Evolutionary conservation across 768 basidiomycete genomes (phyloP), one percentile per base, ranked within the genome.

Genomic region (Lentinula aciculospora): DNA sequence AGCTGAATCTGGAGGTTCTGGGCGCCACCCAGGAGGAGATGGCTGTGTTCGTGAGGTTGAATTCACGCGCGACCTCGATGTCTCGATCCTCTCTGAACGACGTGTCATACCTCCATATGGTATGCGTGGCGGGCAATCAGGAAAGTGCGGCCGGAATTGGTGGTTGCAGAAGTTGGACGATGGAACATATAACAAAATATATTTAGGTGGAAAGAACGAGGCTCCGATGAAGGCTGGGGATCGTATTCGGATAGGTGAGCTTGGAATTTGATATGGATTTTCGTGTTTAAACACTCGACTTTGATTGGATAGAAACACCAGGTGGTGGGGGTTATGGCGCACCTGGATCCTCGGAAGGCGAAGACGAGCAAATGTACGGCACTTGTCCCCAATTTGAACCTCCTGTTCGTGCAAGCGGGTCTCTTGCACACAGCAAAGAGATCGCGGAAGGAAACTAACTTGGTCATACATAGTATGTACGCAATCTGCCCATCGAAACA

Each of bases 91-190:
- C 34, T 37, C 47, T 21, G 36, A 58, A 19, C 47, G 57, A n/a
- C 46, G 57, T 4, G 57, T 50, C 15, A 36, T 36, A 13, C 32
- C 32, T 21, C 57, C 57, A 3, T 58, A 50, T 48, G 57, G 57
- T 9, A 34, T 58, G 31, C n/a, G 50, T 8, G 57, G 57, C 25
- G 57, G 57, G 13, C 15, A 31, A 25, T 19, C 34, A 4, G 57
- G 46, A 3, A 29, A 37, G 46, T 21, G 34, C 21, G 56, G 56
- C 5, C n/a, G 32, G 15, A 58, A 32, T 15, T 31, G 6, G 7
- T 29, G 32, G 27, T 17, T 40, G 36, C 37, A 54, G 23, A 29
- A 32, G 19, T 21, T 36, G 19, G 49, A 37, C 1, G 49, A 51
- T 23, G 31, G 49, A 4, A 36, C 29, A 15, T 51, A 21, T 34